Percentiles rank a stretch among this genome's conserved stretches.
phyloP scores from a whole-genome alignment of 1,284 basidiomycete genomes.

The Cryptococcus sp. region DNA sequence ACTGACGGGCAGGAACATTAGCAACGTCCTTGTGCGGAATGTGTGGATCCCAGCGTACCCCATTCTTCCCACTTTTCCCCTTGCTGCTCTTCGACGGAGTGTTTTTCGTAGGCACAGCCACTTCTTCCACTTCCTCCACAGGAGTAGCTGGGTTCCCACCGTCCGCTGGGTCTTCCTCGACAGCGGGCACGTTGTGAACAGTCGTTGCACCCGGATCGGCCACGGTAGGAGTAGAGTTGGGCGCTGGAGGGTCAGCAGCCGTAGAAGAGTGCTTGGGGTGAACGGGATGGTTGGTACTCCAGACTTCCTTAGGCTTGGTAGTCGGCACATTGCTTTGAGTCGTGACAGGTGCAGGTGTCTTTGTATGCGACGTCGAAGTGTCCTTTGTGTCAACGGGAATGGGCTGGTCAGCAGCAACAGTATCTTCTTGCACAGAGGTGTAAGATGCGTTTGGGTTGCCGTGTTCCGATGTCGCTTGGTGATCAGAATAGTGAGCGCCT shows the following conservation, averaged over 20 bases:
- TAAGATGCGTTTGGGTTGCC: not conserved
- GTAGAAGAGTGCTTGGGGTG: constrained; percentile 11
- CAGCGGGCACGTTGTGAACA: constrained; percentile 15
- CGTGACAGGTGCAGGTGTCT: constrained; percentile 3
- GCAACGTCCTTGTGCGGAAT: constrained; percentile 27
- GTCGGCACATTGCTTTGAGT: not conserved
- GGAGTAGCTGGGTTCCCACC: not conserved
- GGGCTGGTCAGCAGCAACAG: not conserved
- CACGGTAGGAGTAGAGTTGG: constrained; percentile 1
- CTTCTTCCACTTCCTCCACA: not conserved
- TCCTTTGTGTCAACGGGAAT: not conserved
- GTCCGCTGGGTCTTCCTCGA: constrained; percentile 1
- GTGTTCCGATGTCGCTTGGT: too few species aligned
- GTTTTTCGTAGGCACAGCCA: too few species aligned
- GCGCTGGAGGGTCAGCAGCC: constrained; percentile 9
- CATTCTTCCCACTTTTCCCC: constrained; percentile 21
- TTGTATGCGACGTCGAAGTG: not conserved
- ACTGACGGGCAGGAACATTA: constrained; percentile 6
- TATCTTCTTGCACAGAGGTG: not conserved
- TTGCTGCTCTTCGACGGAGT: constrained; percentile 1
- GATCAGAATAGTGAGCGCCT: not conserved
- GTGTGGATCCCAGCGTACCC: constrained; percentile 31
- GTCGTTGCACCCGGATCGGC: constrained; percentile 7
- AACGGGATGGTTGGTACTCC: constrained; percentile 41
- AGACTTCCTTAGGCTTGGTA: constrained; percentile 16